Base-by-base conservation (phyloP, 345 rosid species). In the Excoecaria cochinchinensis region DNA sequence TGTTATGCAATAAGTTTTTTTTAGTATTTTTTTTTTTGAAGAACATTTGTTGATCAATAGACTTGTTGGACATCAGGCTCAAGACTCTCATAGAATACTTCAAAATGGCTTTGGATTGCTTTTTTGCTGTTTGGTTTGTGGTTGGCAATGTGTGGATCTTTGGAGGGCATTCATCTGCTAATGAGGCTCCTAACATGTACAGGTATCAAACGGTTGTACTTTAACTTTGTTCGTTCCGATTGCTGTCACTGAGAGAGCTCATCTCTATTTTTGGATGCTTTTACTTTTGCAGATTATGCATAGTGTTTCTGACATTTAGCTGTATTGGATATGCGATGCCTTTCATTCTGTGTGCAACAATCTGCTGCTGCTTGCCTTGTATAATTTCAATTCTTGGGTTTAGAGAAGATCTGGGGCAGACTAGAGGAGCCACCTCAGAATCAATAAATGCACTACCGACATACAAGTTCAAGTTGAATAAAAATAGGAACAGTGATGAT, bases 271-370 rank as follows among this genome's bases (percentile, higher is more conserved):
- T n/a, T 62, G 48, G 19, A 25, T 69, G 7, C 56, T 46, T 52
- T 67, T 69, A 12, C 36, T 38, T 60, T 82, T 87, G 84, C 87
- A 95, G 99, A 90, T 87, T 95, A 82, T 95, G 97, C 79, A 90
- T 95, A 86, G 97, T 93, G 85, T 93, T 95, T 84, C 97, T 95
- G 77, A 89, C 90, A 13, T 82, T 95, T 80, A 91, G 99, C 83
- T 95, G 99, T 79, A 89, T 95, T 22, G 99, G 99, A 74, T 95
- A 95, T 36, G 99, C 99, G 0, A 93, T 95, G 97, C 99, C 99
- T 62, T 93, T 95, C 83, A 95, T 93, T 80, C 88, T 95, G 62
- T 95, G 99, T 77, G 96, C 98, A 40, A 93, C 98, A 14, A 89
- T 95, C 77, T 95, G 99, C 83, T 95, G 98, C 80, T 95, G 99